Conservation (phyloP, 495 filamentous ascomycete genomes). For the Massariosphaeria phaeospora region DNA sequence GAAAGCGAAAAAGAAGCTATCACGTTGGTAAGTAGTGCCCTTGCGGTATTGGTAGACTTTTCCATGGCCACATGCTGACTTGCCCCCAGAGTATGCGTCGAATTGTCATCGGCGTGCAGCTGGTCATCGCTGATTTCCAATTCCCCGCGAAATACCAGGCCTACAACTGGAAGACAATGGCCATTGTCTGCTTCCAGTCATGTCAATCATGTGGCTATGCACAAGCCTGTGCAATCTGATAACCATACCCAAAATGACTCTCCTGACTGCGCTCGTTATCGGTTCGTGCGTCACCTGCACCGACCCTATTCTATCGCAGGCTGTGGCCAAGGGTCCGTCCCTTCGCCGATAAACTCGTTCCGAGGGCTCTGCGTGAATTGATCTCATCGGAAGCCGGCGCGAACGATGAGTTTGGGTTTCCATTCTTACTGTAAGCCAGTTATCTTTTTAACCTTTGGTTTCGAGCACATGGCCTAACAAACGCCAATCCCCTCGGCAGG, state of each 20-base stretch:
- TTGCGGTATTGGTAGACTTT: background rate
- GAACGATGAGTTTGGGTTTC: slow-evolving; percentile 59
- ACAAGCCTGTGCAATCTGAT: slow-evolving; percentile 29
- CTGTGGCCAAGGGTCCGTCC: slow-evolving; percentile 57
- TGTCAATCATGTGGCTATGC: slow-evolving; percentile 26
- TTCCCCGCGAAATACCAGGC: slow-evolving; percentile 22
- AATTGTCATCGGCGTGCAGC: slow-evolving; percentile 23
- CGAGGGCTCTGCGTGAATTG: slow-evolving; percentile 54
- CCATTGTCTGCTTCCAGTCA: slow-evolving; percentile 22
- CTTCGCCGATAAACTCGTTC: slow-evolving; percentile 59
- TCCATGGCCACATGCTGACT: background rate
- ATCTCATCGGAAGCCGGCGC: slow-evolving; percentile 58
- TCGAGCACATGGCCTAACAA: too few species aligned
- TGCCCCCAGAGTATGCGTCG: slow-evolving; percentile 10
- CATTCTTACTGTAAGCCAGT: slow-evolving; percentile 49
- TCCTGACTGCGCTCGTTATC: slow-evolving; percentile 54
- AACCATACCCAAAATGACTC: slow-evolving; percentile 40
- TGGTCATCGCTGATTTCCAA: slow-evolving; percentile 24
- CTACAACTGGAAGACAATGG: slow-evolving; percentile 21
- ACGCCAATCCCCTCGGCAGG: background rate
- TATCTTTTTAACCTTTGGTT: background rate
- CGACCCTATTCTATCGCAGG: slow-evolving; percentile 57
- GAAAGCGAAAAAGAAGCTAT: slow-evolving; percentile 21
- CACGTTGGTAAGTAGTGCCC: slow-evolving; percentile 11
- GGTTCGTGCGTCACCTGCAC: slow-evolving; percentile 59